Evolutionary conservation across 306 rosid species (phyloP).

Genomic region (Hippophae tibetana): DNA sequence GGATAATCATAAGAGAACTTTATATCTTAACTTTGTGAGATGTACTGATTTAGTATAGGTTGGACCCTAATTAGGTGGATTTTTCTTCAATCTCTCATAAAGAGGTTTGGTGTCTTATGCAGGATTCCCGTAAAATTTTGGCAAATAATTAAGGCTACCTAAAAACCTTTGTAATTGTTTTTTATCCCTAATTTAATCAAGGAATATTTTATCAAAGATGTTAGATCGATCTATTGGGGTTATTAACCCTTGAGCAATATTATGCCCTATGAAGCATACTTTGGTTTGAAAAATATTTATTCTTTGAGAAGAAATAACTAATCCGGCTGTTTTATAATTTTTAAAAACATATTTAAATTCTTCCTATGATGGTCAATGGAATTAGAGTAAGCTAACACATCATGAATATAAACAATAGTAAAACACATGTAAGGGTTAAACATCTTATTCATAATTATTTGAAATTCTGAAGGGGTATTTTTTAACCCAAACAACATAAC

Average conservation of each 20-base stretch:
- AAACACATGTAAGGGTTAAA: background rate
- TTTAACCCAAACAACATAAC: background rate
- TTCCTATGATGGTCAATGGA: background rate
- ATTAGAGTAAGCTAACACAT: background rate
- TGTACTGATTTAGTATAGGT: too few species aligned
- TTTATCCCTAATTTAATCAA: background rate
- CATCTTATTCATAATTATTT: background rate
- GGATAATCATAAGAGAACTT: background rate
- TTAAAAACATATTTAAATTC: background rate
- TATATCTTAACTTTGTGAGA: background rate
- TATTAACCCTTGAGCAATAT: background rate
- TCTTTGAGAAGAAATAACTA: background rate
- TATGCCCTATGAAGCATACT: background rate
- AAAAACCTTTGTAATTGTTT: background rate
- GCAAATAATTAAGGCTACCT: background rate
- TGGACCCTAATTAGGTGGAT: background rate
- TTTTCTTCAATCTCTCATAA: background rate
- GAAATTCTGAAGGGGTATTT: background rate
- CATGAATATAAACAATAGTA: background rate
- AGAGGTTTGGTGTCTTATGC: background rate
- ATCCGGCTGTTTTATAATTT: too few species aligned
- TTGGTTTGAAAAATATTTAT: background rate
- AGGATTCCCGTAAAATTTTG: background rate
- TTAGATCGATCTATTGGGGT: background rate
- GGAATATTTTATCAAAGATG: background rate